These are phyloP conservation scores for Elsinoe necatrix DNA, from an alignment of 2,329 filamentous ascomycete genomes.

Conservation along the genomic window DNA sequence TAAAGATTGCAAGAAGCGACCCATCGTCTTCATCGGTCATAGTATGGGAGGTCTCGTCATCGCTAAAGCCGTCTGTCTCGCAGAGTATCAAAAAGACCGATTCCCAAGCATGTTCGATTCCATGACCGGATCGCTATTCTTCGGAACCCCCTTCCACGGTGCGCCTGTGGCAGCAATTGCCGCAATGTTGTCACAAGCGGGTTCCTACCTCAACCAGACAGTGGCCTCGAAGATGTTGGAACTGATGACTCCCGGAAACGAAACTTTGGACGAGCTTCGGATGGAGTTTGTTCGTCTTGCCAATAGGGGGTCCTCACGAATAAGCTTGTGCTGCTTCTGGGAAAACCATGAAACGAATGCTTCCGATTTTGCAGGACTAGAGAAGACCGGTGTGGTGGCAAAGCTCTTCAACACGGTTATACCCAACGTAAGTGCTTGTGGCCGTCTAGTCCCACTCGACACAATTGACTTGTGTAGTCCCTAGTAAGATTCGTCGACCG, in stretches of 20 bases:
- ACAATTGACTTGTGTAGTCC: background rate
- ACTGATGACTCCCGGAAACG: background rate
- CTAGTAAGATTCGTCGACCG: background rate
- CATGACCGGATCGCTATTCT: background rate
- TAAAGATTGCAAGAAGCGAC: background rate
- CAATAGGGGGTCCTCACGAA: background rate
- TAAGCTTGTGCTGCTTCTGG: background rate
- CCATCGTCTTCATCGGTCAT: background rate
- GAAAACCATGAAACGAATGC: background rate
- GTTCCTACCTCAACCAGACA: background rate
- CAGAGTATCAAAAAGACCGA: background rate
- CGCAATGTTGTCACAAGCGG: background rate
- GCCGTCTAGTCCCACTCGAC: background rate
- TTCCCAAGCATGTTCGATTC: background rate
- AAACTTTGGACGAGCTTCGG: background rate
- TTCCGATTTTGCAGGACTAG: background rate
- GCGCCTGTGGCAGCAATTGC: background rate
- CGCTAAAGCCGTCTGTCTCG: background rate
- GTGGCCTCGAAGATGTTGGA: background rate
- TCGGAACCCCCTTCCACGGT: background rate
- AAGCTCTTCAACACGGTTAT: background rate
- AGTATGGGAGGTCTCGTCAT: conserved; percentile 3
- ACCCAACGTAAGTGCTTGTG: background rate
- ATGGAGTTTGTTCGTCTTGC: background rate
- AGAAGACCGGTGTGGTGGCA: background rate